These are phyloP conservation scores for Trypanosoma lewisi DNA, from an alignment of 208 protist species.

Conservation along the genomic window DNA sequence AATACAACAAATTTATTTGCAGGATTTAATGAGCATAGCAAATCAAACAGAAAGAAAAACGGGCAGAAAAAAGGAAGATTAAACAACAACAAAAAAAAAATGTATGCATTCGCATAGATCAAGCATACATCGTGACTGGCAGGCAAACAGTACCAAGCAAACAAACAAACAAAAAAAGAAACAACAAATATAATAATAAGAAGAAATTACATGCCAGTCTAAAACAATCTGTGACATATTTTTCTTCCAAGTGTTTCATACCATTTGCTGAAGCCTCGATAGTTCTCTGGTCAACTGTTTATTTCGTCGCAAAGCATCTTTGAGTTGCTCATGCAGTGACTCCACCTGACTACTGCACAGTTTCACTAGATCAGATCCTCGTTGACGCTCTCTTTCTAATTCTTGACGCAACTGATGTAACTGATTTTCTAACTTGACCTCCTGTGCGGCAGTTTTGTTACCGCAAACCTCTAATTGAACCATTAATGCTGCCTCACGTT, in stretches of 20 bases:
- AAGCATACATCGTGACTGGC: not conserved
- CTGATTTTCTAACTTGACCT: slow-evolving; percentile 29
- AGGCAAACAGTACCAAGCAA: slow-evolving; percentile 8
- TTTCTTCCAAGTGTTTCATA: not conserved
- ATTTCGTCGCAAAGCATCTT: slow-evolving; percentile 35
- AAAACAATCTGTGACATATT: not conserved
- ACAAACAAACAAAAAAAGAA: slow-evolving; percentile 26
- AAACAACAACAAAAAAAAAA: not conserved
- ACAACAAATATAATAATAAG: slow-evolving; percentile 13
- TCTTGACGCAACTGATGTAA: slow-evolving; percentile 34
- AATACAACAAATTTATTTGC: too few species aligned
- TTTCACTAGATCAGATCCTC: slow-evolving; percentile 54
- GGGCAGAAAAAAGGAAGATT: not conserved
- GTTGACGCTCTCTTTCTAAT: slow-evolving; percentile 42
- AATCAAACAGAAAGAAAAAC: slow-evolving; percentile 15
- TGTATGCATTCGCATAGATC: too few species aligned
- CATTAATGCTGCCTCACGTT: slow-evolving; percentile 37
- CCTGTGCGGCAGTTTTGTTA: slow-evolving; percentile 34
- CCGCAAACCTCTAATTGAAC: slow-evolving; percentile 53
- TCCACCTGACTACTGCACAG: slow-evolving; percentile 62
- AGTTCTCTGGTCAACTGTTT: slow-evolving; percentile 26
- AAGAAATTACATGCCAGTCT: not conserved
- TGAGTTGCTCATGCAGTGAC: slow-evolving; percentile 57
- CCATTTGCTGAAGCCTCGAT: slow-evolving; percentile 9
- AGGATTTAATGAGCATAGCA: too few species aligned